Percentiles rank a stretch among this genome's conserved stretches.
phyloP scores from a whole-genome alignment of 306 rosid genomes.

The Acacia confusa region DNA sequence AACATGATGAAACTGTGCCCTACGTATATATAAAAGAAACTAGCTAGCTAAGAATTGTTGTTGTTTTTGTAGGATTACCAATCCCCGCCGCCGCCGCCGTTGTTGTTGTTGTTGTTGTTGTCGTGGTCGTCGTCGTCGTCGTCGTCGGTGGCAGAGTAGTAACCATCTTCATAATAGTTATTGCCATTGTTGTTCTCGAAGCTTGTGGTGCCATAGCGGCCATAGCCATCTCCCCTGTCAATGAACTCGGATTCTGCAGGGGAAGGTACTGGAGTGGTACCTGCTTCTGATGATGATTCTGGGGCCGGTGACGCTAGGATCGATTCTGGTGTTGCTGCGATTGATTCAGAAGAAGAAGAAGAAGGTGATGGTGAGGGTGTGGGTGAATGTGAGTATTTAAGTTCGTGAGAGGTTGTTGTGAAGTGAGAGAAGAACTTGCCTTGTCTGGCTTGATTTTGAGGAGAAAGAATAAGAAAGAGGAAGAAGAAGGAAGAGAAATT shows the following conservation, averaged over 20 bases:
- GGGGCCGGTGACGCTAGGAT: neutral
- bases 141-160: neutral
- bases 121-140: too few relatives aligned
- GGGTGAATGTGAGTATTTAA: conserved; percentile 14
- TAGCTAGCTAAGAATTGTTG: conserved; percentile 23
- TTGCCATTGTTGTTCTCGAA: conserved; percentile 34
- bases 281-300: neutral
- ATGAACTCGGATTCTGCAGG: conserved; percentile 34
- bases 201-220: conserved; percentile 52
- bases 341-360: conserved; percentile 5
- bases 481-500: conserved; percentile 20
- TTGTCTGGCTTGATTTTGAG: conserved; percentile 59
- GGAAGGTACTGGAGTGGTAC: conserved; percentile 29
- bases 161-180: neutral
- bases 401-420: conserved; percentile 19
- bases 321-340: neutral
- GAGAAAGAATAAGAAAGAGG: conserved; percentile 41
- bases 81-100: too few relatives aligned
- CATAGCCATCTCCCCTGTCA: conserved; percentile 53
- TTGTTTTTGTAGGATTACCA: neutral
- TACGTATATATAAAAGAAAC: neutral
- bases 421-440: conserved; percentile 42
- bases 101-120: conserved; percentile 26
- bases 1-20: conserved; percentile 31
- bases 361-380: conserved; percentile 4